Conservation (phyloP, 2,329 filamentous ascomycete genomes). For the Monilinia vaccinii-corymbosi region DNA sequence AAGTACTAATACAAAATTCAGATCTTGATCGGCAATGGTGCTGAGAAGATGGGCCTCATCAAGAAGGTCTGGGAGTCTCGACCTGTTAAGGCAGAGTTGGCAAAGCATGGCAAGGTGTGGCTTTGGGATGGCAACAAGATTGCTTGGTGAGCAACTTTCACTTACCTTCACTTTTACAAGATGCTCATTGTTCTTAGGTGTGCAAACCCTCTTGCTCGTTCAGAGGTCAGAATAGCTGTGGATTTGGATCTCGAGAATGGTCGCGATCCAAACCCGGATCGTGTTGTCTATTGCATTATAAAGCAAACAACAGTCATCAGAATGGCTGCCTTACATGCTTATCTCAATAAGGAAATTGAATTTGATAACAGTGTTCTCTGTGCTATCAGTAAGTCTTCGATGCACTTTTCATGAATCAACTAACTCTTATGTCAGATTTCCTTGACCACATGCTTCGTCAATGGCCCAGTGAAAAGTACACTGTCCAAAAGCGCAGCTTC, state of each 20-base stretch:
- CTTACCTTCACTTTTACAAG: not conserved
- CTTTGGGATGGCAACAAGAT: slow-evolving; percentile 79
- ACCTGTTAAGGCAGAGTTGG: slow-evolving; percentile 46
- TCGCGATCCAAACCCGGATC: slow-evolving; percentile 29
- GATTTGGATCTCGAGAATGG: slow-evolving; percentile 62
- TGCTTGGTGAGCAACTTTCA: slow-evolving; percentile 56
- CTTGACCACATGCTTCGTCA: slow-evolving; percentile 84
- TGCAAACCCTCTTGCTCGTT: slow-evolving; percentile 18
- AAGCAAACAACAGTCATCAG: slow-evolving; percentile 58
- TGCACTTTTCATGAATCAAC: not conserved
- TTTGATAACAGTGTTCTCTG: slow-evolving; percentile 65
- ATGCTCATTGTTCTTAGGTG: slow-evolving; percentile 31
- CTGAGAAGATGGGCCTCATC: slow-evolving; percentile 54
- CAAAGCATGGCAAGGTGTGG: slow-evolving; percentile 41
- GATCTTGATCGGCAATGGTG: slow-evolving; percentile 56
- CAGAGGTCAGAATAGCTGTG: slow-evolving; percentile 48
- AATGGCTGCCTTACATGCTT: slow-evolving; percentile 55
- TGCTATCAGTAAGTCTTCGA: slow-evolving; percentile 53
- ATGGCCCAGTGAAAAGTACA: slow-evolving; percentile 57
- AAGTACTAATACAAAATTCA: slow-evolving; percentile 29
- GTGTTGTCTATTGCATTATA: slow-evolving; percentile 49
- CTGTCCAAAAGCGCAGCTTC: slow-evolving; percentile 73
- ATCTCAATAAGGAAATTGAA: slow-evolving; percentile 49
- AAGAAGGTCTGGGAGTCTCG: slow-evolving; percentile 68
- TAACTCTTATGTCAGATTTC: slow-evolving; percentile 45